A percentile compares a stretch with the other conserved stretches of the same genome.
Evolutionary conservation across 441 rosid species (phyloP).

Genomic region (Sinapis alba): DNA sequence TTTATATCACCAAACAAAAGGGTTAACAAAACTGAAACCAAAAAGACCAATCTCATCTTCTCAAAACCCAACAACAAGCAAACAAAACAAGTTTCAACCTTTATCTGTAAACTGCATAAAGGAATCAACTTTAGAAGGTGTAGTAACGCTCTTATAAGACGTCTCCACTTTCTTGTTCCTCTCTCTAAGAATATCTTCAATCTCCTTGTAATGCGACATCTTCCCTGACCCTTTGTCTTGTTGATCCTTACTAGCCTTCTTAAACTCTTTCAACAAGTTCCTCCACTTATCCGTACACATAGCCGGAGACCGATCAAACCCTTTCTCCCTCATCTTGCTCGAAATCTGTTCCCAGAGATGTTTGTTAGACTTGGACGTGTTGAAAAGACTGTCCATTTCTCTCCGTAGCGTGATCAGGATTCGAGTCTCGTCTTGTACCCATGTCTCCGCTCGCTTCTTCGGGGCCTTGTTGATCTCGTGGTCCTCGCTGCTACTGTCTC

Average conservation of each 20-base stretch:
- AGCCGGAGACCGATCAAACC: conserved; percentile 80
- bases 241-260: conserved; percentile 58
- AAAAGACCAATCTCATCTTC: not conserved
- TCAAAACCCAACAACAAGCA: not conserved
- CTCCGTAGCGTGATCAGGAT: conserved; percentile 62
- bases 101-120: conserved; percentile 53
- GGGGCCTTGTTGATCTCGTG: conserved; percentile 47
- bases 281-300: conserved; percentile 98
- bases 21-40: not conserved
- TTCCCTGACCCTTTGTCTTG: conserved; percentile 47
- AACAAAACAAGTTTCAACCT: conserved; percentile 26
- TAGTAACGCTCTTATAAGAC: conserved; percentile 42
- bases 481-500: conserved; percentile 1
- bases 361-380: conserved; percentile 86
- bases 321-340: conserved; percentile 80
- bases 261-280: conserved; percentile 82
- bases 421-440: conserved; percentile 89
- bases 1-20: conserved; percentile 11
- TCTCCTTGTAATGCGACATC: conserved; percentile 73
- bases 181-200: conserved; percentile 69
- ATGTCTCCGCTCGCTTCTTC: conserved; percentile 88
- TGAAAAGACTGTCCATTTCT: conserved; percentile 75
- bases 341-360: conserved; percentile 87
- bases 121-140: conserved; percentile 48
- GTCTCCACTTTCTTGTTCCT: conserved; percentile 49